Percentiles rank a stretch among this genome's conserved stretches.
Conservation (phyloP, 495 filamentous ascomycete genomes). For the Apodospora peruviana region DNA sequence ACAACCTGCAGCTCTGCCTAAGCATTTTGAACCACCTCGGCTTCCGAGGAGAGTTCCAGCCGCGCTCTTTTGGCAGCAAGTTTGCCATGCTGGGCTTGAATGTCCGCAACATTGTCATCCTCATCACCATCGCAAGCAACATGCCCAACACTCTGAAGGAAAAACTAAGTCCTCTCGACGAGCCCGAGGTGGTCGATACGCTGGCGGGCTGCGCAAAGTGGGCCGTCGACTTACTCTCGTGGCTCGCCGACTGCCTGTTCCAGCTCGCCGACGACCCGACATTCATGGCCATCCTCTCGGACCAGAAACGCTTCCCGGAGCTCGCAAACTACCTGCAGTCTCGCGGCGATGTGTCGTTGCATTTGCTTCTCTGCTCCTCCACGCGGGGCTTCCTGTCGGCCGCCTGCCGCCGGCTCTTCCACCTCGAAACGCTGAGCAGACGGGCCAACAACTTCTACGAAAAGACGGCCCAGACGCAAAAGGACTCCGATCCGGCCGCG, state of each 20-base stretch:
- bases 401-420: slow-evolving; percentile 56
- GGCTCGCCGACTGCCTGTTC: slow-evolving; percentile 63
- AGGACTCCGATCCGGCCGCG: slow-evolving; percentile 16
- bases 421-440: slow-evolving; percentile 37
- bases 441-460: slow-evolving; percentile 36
- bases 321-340: slow-evolving; percentile 38
- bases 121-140: slow-evolving; percentile 57
- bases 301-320: slow-evolving; percentile 42
- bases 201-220: slow-evolving; percentile 56
- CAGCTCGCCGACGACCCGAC: slow-evolving; percentile 51
- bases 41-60: slow-evolving; percentile 53
- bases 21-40: slow-evolving; percentile 66
- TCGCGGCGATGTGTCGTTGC: slow-evolving; percentile 51
- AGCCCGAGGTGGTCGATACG: slow-evolving; percentile 55
- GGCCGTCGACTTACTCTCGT: slow-evolving; percentile 63
- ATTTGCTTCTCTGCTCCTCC: slow-evolving; percentile 67
- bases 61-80: slow-evolving; percentile 58
- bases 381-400: slow-evolving; percentile 66
- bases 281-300: slow-evolving; percentile 36
- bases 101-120: slow-evolving; percentile 62
- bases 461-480: slow-evolving; percentile 14
- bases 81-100: slow-evolving; percentile 70
- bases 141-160: slow-evolving; percentile 29
- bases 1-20: slow-evolving; percentile 60
- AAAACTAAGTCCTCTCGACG: slow-evolving; percentile 53